Evolutionary conservation across 2,329 filamentous ascomycete genomes (phyloP), one percentile per base, ranked within the genome.

Genomic region (Clarireedia hainanense): DNA sequence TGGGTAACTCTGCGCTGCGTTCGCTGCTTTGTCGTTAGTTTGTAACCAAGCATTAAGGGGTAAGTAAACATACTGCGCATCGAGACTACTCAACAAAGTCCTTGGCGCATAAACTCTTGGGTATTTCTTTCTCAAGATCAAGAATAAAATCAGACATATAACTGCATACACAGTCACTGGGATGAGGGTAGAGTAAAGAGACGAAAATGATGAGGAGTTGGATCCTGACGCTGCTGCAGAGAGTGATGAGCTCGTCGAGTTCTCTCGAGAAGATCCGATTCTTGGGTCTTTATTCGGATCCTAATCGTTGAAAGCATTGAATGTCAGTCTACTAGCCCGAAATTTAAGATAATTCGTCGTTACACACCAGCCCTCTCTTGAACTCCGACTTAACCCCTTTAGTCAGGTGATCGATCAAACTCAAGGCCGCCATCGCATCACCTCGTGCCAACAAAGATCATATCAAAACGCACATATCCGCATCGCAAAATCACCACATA

Each of bases 91-190:
- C 26, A 80, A 63, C 27, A 81, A 74, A 1, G 76, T 74, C 60
- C 81, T 73, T 5, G 81, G 80, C 6, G 78, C 73, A 66, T 84
- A 84, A 51, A 81, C 80, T 26, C 80, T 74, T 23, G 72, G 69
- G 42, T 75, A 73, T 27, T 72, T 76, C 49, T 72, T 72, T 43
- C 81, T 72, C 40, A 79, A 64, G 15, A 75, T 47, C 50, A 81
- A 62, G 65, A 83, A 84, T 55, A 80, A 68, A 58, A 70, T 27
- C n/a, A 82, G 55, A 61, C 78, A 81, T 36, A 79, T 62, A 26
- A 61, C 69, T 5, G 78, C 73, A 57, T 77, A 74, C 45, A 77
- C 59, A 46, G 79, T 63, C 5, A 82, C 73, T 9, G 81, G 81
- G 6, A 80, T 61, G 17, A 84, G 73, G 34, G 80, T 83, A 65